Base-by-base conservation (phyloP, 2,329 filamentous ascomycete species). In the Ophiostoma quercus region DNA sequence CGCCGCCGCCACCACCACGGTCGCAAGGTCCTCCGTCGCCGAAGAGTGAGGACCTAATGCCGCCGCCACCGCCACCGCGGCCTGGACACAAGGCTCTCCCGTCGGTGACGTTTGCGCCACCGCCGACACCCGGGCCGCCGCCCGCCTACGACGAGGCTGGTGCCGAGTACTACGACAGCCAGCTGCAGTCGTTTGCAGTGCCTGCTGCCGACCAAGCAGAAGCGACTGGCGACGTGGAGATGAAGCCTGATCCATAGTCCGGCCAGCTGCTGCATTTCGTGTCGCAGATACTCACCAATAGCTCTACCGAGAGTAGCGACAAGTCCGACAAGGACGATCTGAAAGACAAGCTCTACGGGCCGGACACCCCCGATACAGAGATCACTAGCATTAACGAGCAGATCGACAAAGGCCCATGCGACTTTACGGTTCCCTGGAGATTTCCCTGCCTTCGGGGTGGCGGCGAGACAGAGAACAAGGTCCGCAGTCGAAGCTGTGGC, bases 31-130 rank as follows among this genome's bases (percentile, higher is more conserved):
- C 34, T 34, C 34, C 34, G 34, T 34, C 57, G 25, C 25, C 12
- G 6, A 14, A 39, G 19, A 14, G 8, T 34, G 62, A 65, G 34
- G 34, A 8, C 8, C 34, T 12, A 19, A 65, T 39, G 62, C 32
- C 34, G n/a, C 62, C 62, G 19, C 62, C 62, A 34, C 62, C 62
- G 19, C 62, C 62, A 34, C 62, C 62, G 34, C 62, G 62, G 7
- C 62, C 62, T 11, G n/a, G 12, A 0, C 34, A 65, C 19, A 16
- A 25, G 9, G 22, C 16, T 2, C 11, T n/a, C 9, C 19, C 34
- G 19, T 14, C 57, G 19, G 11, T 65, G 34, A 65, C n/a, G 3
- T 65, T 65, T 8, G 9, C 62, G 16, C 34, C 62, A 3, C 62
- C 62, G 11, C 62, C 62, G 34, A 39, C 34, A 14, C 62, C 62